Percentiles rank a stretch among this genome's conserved stretches.
Conservation (phyloP, 225 moss, liverwort and hornwort species). For the Climacium dendroides region DNA sequence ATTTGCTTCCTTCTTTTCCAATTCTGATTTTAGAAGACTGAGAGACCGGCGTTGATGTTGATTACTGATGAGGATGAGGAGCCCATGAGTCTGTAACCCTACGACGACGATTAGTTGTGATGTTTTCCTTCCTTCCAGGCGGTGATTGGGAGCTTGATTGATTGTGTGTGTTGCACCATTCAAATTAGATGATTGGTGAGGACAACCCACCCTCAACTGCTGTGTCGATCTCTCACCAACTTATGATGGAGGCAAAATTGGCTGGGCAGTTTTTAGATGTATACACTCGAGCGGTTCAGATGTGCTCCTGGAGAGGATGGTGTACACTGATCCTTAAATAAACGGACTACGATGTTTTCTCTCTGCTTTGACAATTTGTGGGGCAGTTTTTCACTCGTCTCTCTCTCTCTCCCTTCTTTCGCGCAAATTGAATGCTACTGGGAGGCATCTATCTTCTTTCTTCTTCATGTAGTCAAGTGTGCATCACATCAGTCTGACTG, state of each 20-base stretch:
- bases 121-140: background rate
- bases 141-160: constrained; percentile 16
- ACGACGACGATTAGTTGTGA: background rate
- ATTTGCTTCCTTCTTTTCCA: background rate
- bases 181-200: constrained; percentile 20
- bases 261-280: constrained; percentile 8
- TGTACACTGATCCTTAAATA: constrained; percentile 30
- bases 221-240: background rate
- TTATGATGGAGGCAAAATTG: background rate
- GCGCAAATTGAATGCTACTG: background rate
- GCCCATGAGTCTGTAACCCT: constrained; percentile 22
- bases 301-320: background rate
- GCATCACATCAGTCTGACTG: background rate
- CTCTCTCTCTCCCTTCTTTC: background rate
- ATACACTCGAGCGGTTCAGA: constrained; percentile 10
- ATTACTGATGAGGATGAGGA: background rate
- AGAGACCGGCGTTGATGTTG: background rate
- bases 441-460: background rate
- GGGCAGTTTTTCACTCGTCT: background rate
- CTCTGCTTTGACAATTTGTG: background rate
- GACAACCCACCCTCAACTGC: background rate
- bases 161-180: background rate
- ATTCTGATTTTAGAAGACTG: background rate
- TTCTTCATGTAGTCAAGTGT: background rate
- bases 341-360: constrained; percentile 11